These are phyloP conservation scores for Curvularia sp. DNA, from an alignment of 2,329 filamentous ascomycete genomes.

Conservation along the genomic window DNA sequence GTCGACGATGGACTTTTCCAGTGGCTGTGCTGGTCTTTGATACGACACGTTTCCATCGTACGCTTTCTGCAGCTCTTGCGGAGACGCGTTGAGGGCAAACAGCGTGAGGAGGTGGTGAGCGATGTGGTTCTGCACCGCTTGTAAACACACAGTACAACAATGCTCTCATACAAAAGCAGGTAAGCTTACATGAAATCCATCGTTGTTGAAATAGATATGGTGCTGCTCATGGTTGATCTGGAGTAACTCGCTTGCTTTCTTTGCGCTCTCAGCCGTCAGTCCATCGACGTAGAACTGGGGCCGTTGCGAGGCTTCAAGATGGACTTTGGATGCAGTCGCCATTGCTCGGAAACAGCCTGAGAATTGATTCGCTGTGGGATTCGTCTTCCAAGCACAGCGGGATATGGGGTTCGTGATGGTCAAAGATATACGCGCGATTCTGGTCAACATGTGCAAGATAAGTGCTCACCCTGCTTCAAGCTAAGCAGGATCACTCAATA, in stretches of 20 bases:
- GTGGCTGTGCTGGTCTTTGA: conserved; percentile 63
- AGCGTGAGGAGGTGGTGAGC: conserved; percentile 78
- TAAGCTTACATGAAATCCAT: conserved; percentile 70
- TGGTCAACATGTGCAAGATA: conserved; percentile 2
- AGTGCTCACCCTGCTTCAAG: neutral
- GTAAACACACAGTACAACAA: too few relatives aligned
- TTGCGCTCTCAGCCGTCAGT: conserved; percentile 66
- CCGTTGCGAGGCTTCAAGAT: conserved; percentile 54
- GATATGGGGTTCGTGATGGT: neutral
- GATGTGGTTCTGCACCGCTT: conserved; percentile 73
- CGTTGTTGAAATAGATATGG: conserved; percentile 81
- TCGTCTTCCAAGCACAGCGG: neutral
- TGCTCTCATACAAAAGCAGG: too few relatives aligned
- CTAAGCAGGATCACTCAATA: neutral
- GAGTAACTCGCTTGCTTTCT: conserved; percentile 70
- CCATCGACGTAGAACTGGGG: conserved; percentile 57
- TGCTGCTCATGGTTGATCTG: conserved; percentile 77
- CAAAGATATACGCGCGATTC: neutral
- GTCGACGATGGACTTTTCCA: conserved; percentile 60
- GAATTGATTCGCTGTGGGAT: neutral
- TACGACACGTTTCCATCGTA: conserved; percentile 72
- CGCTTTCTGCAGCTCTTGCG: conserved; percentile 65
- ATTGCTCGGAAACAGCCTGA: conserved; percentile 24
- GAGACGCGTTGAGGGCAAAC: conserved; percentile 74
- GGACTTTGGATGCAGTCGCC: conserved; percentile 45